Evolutionary conservation across 2,329 filamentous ascomycete genomes (phyloP).

Genomic region (Pestalotiopsis fici): DNA sequence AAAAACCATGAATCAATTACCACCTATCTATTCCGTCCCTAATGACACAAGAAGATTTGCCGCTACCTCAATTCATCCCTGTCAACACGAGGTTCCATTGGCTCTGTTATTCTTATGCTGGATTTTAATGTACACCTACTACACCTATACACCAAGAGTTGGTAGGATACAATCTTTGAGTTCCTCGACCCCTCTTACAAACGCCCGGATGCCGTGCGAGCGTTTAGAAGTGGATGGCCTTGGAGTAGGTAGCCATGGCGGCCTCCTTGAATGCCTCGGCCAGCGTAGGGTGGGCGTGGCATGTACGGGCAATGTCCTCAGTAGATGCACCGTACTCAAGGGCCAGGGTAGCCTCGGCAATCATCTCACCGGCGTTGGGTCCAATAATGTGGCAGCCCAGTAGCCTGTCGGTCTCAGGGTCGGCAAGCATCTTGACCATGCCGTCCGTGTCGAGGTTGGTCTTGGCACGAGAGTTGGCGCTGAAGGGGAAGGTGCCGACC

Average conservation of each 20-base stretch:
- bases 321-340: conserved; percentile 95
- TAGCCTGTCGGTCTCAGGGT: conserved; percentile 94
- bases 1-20: not conserved
- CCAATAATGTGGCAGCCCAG: conserved; percentile 97
- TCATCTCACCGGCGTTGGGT: conserved; percentile 97
- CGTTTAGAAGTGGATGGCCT: conserved; percentile 89
- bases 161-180: conserved; percentile 14
- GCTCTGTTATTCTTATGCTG: conserved; percentile 23
- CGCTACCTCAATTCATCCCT: not conserved
- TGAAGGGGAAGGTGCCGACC: conserved; percentile 93
- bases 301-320: conserved; percentile 93
- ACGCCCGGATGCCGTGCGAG: too few species aligned
- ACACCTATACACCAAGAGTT: conserved; percentile 34
- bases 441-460: conserved; percentile 97
- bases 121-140: conserved; percentile 34
- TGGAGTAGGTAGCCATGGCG: conserved; percentile 94
- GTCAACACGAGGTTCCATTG: not conserved
- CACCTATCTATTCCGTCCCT: conserved; percentile 11
- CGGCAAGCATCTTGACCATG: conserved; percentile 94
- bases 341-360: conserved; percentile 92
- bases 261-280: conserved; percentile 99
- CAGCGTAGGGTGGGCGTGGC: conserved; percentile 94
- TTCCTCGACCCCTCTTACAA: not conserved
- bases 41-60: conserved; percentile 10
- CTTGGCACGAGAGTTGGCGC: conserved; percentile 97